phyloP scores from a whole-genome alignment of 495 filamentous ascomycete genomes.

The Lentithecium fluviatile region DNA sequence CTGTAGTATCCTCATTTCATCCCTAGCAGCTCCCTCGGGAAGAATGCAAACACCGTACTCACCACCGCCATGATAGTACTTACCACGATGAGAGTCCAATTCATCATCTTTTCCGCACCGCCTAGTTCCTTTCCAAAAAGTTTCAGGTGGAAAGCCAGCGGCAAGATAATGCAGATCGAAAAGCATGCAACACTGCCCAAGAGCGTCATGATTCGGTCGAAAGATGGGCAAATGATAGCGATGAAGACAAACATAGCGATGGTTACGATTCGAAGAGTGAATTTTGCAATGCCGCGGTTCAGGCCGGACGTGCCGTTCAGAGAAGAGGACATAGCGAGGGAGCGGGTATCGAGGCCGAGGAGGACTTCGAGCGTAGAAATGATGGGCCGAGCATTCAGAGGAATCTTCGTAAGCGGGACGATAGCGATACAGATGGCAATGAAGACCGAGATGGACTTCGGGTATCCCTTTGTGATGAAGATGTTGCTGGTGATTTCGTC shows the following conservation, averaged over 20 bases:
- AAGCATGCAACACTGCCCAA: conserved; percentile 90
- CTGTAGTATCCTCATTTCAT: neutral
- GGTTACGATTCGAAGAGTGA: conserved; percentile 59
- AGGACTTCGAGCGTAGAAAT: conserved; percentile 79
- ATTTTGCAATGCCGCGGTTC: conserved; percentile 59
- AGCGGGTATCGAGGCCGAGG: conserved; percentile 63
- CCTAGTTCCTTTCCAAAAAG: conserved; percentile 81
- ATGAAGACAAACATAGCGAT: conserved; percentile 63
- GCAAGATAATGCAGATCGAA: conserved; percentile 84
- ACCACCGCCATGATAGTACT: conserved; percentile 67
- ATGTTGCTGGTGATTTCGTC: conserved; percentile 93
- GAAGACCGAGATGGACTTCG: conserved; percentile 66
- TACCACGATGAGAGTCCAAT: conserved; percentile 67
- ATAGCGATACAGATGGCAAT: conserved; percentile 85
- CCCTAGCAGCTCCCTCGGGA: conserved; percentile 63
- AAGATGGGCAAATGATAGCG: conserved; percentile 79
- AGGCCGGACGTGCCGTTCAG: conserved; percentile 56
- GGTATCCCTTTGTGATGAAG: conserved; percentile 69
- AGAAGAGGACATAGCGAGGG: conserved; percentile 47
- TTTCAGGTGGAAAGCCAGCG: conserved; percentile 86
- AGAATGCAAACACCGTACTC: conserved; percentile 83
- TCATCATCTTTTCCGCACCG: conserved; percentile 60
- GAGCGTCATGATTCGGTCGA: conserved; percentile 93
- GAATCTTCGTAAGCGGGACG: conserved; percentile 92
- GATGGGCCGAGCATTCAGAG: conserved; percentile 86